phyloP scores from a whole-genome alignment of 257 asterid species.

The Nyctanthes arbortristis region DNA sequence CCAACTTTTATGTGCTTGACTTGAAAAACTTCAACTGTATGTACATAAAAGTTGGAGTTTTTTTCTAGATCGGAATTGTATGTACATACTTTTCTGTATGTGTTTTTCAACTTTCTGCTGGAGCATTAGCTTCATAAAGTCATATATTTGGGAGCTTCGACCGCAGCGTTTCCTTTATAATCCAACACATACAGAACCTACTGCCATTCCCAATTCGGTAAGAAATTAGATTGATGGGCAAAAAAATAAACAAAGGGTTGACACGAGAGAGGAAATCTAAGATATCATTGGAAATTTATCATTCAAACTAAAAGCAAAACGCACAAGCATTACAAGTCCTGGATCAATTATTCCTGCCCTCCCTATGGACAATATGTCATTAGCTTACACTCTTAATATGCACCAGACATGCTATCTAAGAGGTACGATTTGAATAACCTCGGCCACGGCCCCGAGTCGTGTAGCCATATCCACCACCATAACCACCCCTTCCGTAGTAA shows the following conservation, averaged over 20 bases:
- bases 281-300: conserved; percentile 34
- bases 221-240: no score
- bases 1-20: no score
- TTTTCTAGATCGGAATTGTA: no score
- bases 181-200: no score
- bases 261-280: conserved; percentile 14
- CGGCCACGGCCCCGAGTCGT: conserved; percentile 68
- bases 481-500: conserved; percentile 60
- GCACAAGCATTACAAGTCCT: conserved; percentile 47
- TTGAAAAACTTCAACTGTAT: no score
- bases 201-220: no score
- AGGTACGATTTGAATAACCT: conserved; percentile 42
- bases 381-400: conserved; percentile 21
- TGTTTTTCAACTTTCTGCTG: no score
- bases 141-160: no score
- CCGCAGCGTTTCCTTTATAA: no score
- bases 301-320: conserved; percentile 28
- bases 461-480: conserved; percentile 47
- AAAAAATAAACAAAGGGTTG: not conserved
- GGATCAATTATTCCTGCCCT: conserved; percentile 30
- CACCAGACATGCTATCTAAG: conserved; percentile 33
- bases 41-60: no score
- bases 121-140: no score
- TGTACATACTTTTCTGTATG: no score
- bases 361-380: conserved; percentile 24